These are phyloP conservation scores for Pelomyxa schiedti DNA, from an alignment of 78 protist genomes.

Conservation along the genomic window DNA sequence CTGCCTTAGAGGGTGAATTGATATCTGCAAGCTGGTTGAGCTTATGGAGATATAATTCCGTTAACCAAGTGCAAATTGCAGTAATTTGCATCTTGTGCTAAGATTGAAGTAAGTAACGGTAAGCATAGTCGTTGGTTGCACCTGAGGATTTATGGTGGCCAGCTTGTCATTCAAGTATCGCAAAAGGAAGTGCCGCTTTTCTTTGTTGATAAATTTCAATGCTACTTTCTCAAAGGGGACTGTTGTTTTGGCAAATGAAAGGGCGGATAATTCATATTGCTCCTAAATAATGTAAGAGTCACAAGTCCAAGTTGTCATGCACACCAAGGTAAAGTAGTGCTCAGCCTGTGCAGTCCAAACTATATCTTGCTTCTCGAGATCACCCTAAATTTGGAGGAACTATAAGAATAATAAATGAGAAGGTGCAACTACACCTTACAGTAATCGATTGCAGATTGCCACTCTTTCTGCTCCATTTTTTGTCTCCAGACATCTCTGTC, in stretches of 20 bases:
- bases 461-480: slow-evolving; percentile 40
- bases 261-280: slow-evolving; percentile 55
- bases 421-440: slow-evolving; percentile 15
- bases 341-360: too few species aligned
- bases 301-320: slow-evolving; percentile 10
- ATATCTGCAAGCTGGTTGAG: slow-evolving; percentile 17
- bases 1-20: neutral
- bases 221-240: slow-evolving; percentile 68
- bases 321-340: neutral
- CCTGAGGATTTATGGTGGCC: neutral
- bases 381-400: neutral
- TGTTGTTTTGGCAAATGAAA: slow-evolving; percentile 57
- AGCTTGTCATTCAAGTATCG: slow-evolving; percentile 36
- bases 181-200: slow-evolving; percentile 46
- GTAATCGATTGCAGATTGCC: slow-evolving; percentile 41
- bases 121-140: neutral
- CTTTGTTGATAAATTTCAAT: slow-evolving; percentile 51
- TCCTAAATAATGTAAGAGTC: slow-evolving; percentile 40
- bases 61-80: slow-evolving; percentile 71
- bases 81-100: slow-evolving; percentile 65
- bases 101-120: neutral
- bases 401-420: neutral
- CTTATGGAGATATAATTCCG: slow-evolving; percentile 66
- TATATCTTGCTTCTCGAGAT: too few species aligned
- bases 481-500: slow-evolving; percentile 60